A percentile compares a stretch with the other conserved stretches of the same genome.
Evolutionary conservation across 106 monocot species (phyloP).

Genomic region (Apostasia shenzhenica): DNA sequence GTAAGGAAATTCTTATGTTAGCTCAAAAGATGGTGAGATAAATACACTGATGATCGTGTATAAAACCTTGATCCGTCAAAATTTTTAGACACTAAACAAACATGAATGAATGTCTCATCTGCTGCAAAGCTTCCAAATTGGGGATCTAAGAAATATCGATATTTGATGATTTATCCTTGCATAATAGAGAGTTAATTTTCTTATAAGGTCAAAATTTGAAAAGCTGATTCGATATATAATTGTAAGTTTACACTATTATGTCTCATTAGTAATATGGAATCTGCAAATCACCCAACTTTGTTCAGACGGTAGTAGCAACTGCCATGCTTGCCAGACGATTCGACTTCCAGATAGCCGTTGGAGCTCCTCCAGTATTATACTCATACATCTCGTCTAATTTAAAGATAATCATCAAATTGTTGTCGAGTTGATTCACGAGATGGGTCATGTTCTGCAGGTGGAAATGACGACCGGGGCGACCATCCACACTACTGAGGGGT

Average conservation of each 20-base stretch:
- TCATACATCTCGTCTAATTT: background rate
- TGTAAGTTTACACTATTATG: background rate
- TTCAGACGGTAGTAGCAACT: slow-evolving; percentile 68
- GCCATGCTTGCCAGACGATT: slow-evolving; percentile 89
- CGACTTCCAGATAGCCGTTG: slow-evolving; percentile 74
- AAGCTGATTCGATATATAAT: background rate
- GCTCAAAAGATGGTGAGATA: no score
- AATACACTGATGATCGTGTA: no score
- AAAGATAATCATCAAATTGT: background rate
- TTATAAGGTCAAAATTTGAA: background rate
- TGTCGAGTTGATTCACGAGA: background rate
- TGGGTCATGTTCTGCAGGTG: slow-evolving; percentile 38
- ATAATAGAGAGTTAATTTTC: background rate
- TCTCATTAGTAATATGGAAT: background rate
- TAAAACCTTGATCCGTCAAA: no score
- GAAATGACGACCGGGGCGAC: slow-evolving; percentile 97
- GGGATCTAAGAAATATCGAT: no score
- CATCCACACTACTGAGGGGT: slow-evolving; percentile 87
- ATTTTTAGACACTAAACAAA: no score
- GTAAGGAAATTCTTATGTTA: no score
- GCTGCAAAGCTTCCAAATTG: no score
- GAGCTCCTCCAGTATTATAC: slow-evolving; percentile 67
- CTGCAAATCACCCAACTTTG: no score
- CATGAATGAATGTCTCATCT: no score
- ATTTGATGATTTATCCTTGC: no score